Base-by-base conservation (phyloP, 2,329 filamentous ascomycete genomes). In the Neonectria neomacrospora region DNA sequence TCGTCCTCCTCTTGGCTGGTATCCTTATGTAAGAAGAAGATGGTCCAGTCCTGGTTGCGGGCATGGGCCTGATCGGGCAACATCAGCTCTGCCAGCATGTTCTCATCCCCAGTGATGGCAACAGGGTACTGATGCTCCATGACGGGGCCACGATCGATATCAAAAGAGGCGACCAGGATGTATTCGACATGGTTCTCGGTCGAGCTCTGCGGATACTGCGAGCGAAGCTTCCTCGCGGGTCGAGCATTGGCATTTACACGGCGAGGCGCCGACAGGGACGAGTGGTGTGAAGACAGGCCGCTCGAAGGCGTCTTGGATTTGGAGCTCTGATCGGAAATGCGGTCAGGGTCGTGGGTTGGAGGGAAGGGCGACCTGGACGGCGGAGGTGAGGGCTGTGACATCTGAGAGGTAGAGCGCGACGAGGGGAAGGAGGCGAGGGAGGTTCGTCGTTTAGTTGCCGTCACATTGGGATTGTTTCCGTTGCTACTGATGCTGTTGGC, bases 91-190 rank as follows among this genome's bases (percentile, higher is more conserved):
- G 96, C 96, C 75, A 99, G 81, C 94, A 98, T 98, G 74, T 97
- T 91, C 81, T 99, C 96, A 76, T 99, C 95, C 32, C 96, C 95
- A 54, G 94, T 97, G 66, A 99, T 98, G 54, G 95, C 90, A 44
- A 93, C 90, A 0, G 96, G 96, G 76, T 95, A 99, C 76, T 99
- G 96, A 77, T 99, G 94, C 77, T 99, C 96, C 96, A 99, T 98
- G 72, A 97, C 90, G 50, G 95, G 95, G 3, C 96, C 96, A 56
- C 93, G 90, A 78, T 98, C 95, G 73, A 98, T 97, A 79, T 98
- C 94, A 80, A 99, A 99, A 2, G 94, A 97, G 4, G 96, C 96
- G 58, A 99, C 96, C 56, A 99, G 84, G 56, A 99, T 98, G 76
- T 98, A 99, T 77, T 99, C 96, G 80, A 99, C 96, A 90, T 99